Percentiles rank a stretch among this genome's conserved stretches.
Evolutionary conservation across 2,329 filamentous ascomycete genomes (phyloP).

Genomic region (Niveomyces coronatus): DNA sequence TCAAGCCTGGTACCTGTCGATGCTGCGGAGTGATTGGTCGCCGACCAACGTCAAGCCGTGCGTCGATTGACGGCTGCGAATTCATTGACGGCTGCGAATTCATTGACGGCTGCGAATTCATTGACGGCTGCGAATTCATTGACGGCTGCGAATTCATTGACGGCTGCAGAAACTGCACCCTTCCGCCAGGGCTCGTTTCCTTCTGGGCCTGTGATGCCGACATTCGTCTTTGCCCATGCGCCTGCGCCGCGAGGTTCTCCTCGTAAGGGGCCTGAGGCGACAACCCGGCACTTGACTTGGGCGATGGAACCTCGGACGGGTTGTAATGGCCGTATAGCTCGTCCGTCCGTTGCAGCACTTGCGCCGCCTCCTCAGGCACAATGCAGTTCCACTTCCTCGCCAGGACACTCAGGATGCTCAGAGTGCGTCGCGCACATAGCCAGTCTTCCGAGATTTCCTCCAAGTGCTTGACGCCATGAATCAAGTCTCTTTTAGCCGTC

Average conservation of each 20-base stretch:
- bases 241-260: slow-evolving; percentile 11
- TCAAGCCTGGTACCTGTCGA: slow-evolving; percentile 5
- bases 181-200: slow-evolving; percentile 4
- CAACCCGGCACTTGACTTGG: slow-evolving; percentile 25
- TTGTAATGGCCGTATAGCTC: slow-evolving; percentile 66
- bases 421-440: slow-evolving; percentile 76
- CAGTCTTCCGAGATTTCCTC: slow-evolving; percentile 95
- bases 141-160: slow-evolving; percentile 1
- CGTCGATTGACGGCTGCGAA: slow-evolving; percentile 1
- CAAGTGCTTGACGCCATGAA: slow-evolving; percentile 80
- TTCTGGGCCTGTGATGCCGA: slow-evolving; percentile 11
- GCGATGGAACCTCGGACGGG: slow-evolving; percentile 50
- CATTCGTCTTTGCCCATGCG: too few relatives aligned
- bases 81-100: too few relatives aligned
- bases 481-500: slow-evolving; percentile 78
- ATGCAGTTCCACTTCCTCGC: slow-evolving; percentile 84
- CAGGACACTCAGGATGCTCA: slow-evolving; percentile 76
- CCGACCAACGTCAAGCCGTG: slow-evolving; percentile 5
- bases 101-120: too few relatives aligned
- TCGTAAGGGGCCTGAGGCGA: slow-evolving; percentile 22
- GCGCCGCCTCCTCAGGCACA: slow-evolving; percentile 70
- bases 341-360: slow-evolving; percentile 68
- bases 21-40: neutral
- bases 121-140: slow-evolving; percentile 3
- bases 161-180: slow-evolving; percentile 5